Evolutionary conservation across 208 protist genomes (phyloP).

Genomic region (Wallacemonas sp.): DNA sequence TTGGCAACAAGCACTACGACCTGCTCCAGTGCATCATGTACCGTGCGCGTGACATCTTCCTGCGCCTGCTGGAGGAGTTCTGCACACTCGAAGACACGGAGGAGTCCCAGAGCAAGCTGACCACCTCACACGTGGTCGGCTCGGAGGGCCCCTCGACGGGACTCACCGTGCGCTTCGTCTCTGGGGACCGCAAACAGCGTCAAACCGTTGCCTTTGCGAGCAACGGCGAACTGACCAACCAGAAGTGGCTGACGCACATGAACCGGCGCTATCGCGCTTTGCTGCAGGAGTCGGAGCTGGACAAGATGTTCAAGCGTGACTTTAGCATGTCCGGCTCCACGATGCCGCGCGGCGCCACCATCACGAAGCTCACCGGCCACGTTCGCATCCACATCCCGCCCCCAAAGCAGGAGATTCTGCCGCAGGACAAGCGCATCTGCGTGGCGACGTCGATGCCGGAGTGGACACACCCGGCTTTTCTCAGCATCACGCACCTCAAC

Average conservation of each 20-base stretch:
- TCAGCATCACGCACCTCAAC: slow-evolving; percentile 94
- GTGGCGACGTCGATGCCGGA: slow-evolving; percentile 82
- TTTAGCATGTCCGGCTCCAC: slow-evolving; percentile 75
- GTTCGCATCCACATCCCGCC: slow-evolving; percentile 86
- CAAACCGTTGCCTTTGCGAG: slow-evolving; percentile 39
- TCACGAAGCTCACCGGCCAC: slow-evolving; percentile 64
- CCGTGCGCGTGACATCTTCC: slow-evolving; percentile 77
- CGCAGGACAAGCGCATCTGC: slow-evolving; percentile 76
- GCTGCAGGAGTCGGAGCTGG: slow-evolving; percentile 85
- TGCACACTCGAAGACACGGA: slow-evolving; percentile 80
- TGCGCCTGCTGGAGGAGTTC: slow-evolving; percentile 87
- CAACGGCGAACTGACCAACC: slow-evolving; percentile 54
- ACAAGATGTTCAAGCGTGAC: slow-evolving; percentile 83
- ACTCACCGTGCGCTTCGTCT: slow-evolving; percentile 75
- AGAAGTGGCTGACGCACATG: slow-evolving; percentile 87
- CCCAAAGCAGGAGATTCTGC: slow-evolving; percentile 65
- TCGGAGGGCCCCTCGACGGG: slow-evolving; percentile 23
- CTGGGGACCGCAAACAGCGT: slow-evolving; percentile 48
- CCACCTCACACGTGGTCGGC: slow-evolving; percentile 15
- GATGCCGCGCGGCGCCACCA: slow-evolving; percentile 62
- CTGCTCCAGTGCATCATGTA: slow-evolving; percentile 88
- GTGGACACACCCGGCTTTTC: slow-evolving; percentile 92
- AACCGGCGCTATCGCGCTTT: slow-evolving; percentile 82
- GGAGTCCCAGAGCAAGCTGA: slow-evolving; percentile 27
- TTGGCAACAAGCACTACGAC: slow-evolving; percentile 83